phyloP scores from a whole-genome alignment of 2,329 filamentous ascomycete genomes.

The Verticillium dahliae region DNA sequence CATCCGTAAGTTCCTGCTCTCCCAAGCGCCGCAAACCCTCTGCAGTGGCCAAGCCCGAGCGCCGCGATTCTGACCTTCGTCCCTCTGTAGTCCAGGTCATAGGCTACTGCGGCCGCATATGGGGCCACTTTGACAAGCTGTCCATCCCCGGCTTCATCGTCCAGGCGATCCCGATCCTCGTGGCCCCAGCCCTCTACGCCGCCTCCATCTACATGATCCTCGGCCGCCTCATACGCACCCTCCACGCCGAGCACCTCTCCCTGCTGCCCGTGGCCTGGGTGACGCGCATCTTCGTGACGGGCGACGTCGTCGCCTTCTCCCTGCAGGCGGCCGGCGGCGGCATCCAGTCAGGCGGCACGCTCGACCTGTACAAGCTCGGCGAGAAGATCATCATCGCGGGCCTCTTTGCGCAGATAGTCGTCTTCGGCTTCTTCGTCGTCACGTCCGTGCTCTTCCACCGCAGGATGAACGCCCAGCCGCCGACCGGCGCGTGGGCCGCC shows the following conservation, averaged over 20 bases:
- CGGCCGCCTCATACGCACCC: conserved; percentile 23
- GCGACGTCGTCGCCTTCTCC: conserved; percentile 36
- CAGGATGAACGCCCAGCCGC: conserved; percentile 17
- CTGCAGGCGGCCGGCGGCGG: conserved; percentile 31
- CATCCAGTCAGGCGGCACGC: conserved; percentile 15
- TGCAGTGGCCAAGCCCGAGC: too few relatives aligned
- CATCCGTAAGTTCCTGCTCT: conserved; percentile 10
- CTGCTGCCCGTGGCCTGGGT: conserved; percentile 22
- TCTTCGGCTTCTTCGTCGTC: conserved; percentile 49
- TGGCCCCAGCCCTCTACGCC: conserved; percentile 10
- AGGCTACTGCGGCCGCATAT: conserved; percentile 11
- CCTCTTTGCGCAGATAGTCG: conserved; percentile 48
- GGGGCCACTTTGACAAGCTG: conserved; percentile 1
- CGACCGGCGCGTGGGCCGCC: conserved; percentile 2
- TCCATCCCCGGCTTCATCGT: conserved; percentile 13
- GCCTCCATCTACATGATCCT: conserved; percentile 16
- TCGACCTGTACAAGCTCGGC: conserved; percentile 24
- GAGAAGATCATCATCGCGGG: conserved; percentile 49
- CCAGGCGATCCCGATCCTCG: conserved; percentile 16
- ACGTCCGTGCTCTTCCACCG: conserved; percentile 41
- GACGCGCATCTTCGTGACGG: conserved; percentile 39
- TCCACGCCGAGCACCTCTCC: conserved; percentile 12
- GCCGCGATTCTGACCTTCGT: not conserved
- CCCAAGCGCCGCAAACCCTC: too few relatives aligned
- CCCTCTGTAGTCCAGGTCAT: conserved; percentile 17